Base-by-base conservation (phyloP, 306 rosid genomes). In the Prunus fruticosa region DNA sequence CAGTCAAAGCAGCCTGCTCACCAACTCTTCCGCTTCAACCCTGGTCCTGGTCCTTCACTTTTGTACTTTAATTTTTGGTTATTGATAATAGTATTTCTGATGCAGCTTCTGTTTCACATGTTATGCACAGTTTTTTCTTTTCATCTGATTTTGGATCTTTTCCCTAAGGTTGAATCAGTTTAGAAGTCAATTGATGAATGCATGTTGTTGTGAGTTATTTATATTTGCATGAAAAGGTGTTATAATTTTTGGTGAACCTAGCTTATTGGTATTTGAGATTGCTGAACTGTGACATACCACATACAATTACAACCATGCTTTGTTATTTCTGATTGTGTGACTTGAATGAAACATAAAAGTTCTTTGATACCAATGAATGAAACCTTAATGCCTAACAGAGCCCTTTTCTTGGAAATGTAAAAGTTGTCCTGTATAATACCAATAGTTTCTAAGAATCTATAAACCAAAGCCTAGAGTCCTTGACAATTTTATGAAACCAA, bases 101-200 rank as follows among this genome's bases (percentile, higher is more conserved):
- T 38, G 43, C 20, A 62, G 11, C 45, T 62, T 62, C 45, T 7
- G 67, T 62, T 62, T 28, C 67, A 28, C 8, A 22, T 62, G 45
- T 25, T 62, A 62, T 28, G 49, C 38, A 12, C 25, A 32, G n/a
- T 0, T 66, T 1, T 38, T 66, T 38, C 3, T n/a, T 66, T 66
- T 41, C 49, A 66, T 66, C 10, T 66, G 41, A 38, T 66, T 66
- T 66, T 19, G 71, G 30, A 12, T 66, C 27, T n/a, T 66, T 66
- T 45, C 18, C 2, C 25, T n/a, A 38, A 8, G 47, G 9, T 64
- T 34, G 45, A 62, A 11, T 66, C 71, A 20, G 18, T 51, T 66
- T 66, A 66, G 19, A 66, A 41, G 52, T 43, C 28, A 18, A 30
- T 6, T 64, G 46, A 13, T 4, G 50, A 25, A 64, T 64, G 19